Evolutionary conservation across 257 asterid species (phyloP), one percentile per base, ranked within the genome.

Genomic region (Lantana camara): DNA sequence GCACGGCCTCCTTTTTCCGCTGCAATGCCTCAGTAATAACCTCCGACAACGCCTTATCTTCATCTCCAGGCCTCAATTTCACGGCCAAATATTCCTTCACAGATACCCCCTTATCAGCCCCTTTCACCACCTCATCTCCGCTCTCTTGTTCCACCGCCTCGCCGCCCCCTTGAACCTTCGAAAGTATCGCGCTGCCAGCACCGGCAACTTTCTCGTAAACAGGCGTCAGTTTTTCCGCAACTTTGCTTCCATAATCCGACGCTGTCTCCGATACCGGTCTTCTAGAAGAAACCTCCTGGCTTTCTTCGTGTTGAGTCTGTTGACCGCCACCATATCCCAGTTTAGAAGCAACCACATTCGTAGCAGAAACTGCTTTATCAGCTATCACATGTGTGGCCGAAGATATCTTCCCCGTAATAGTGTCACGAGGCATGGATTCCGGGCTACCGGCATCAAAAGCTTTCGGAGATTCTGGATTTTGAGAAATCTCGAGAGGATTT

Each of bases 21-120:
- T 75, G 80, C 5, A 86, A 57, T 0, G 79, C 67, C 1, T 73
- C 85, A 0, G 80, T 68, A 35, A 92, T 89, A 60, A 63, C 77
- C 29, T 82, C 81, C 0, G 98, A 92, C 0, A 92, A 59, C 3
- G 86, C 97, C 68, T 73, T 86, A 22, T 89, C 98, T 24, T 91
- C 98, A 1, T 89, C 98, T 0, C 95, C 83, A 0, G 96, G 97
- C 64, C 69, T 76, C 2, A 89, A 58, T 53, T 81, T 89, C 70
- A 75, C 89, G 0, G 72, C 80, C 60, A 75, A 44, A 61, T 80
- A 85, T 40, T 70, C 85, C 70, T 56, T 90, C 63, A 84, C 75
- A 0, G 97, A 81, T 22, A 72, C 81, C 0, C 88, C 95, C 77
- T 77, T 84, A 24, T 82, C 85, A 7, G 65, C 45, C 10, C 45